Base-by-base conservation (phyloP, 306 rosid species). In the Albizia julibrissin region DNA sequence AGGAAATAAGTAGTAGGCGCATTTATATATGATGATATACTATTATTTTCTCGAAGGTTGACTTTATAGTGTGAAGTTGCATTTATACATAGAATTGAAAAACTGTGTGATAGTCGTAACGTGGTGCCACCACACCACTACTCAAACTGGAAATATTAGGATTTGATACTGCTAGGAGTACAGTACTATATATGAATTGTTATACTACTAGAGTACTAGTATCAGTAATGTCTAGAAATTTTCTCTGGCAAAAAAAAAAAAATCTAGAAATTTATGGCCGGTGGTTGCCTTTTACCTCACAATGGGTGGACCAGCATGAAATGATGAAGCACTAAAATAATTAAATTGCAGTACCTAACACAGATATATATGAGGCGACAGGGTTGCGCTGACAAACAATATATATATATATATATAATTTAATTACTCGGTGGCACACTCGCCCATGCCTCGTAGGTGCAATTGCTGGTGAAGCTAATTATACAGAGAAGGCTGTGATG, bases 81-180 rank as follows among this genome's bases (percentile, higher is more conserved):
- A 21, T 59, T 84, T 39, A 56, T 76, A 37, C 40, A 8, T 58
- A 8, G 1, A 47, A 19, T 46, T 26, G 61, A 46, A 37, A 56
- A 79, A 75, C 6, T 26, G 67, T 4, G 34, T 10, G 18, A 61
- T 27, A 69, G 61, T 75, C 62, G 69, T 37, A 37, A 5, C 8
- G 40, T 69, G 69, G 61, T 69, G 74, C 22, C 74, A 76, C 79
- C 79, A 80, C 76, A 74, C 22, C 78, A 84, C 79, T 72, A 76
- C 79, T 50, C 34, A 70, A 15, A 70, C 84, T 80, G 84, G 84
- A 54, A 37, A 70, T 14, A 40, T 43, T n/a, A n/a, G n/a, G n/a
- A n/a, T n/a, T n/a, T 10, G 12, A 18, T 2, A 50, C 52, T 3
- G 5, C 19, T 46, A 14, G 1, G 39, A 34, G 39, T 37, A 37